These are phyloP conservation scores for Flaveria linearis DNA, from an alignment of 129 eudicot species.

Conservation along the genomic window DNA sequence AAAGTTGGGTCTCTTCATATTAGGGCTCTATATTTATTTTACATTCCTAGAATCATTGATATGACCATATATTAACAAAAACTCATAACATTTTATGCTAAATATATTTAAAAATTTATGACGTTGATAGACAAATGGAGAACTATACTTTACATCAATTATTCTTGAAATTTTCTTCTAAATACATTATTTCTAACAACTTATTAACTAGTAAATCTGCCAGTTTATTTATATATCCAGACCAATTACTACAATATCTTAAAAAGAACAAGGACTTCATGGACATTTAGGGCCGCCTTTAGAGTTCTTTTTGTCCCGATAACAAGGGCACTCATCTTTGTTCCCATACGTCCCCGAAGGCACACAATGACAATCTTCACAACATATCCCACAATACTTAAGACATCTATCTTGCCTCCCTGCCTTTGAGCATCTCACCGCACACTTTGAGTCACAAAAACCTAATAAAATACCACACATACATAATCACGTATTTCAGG, in stretches of 20 bases:
- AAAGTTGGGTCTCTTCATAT: no score
- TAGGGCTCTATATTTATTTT: no score
- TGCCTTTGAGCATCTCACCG: slow-evolving; percentile 48
- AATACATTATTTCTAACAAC: background rate
- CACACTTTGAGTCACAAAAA: slow-evolving; percentile 51
- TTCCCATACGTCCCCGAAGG: slow-evolving; percentile 48
- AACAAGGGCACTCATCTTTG: slow-evolving; percentile 51
- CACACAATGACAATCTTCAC: slow-evolving; percentile 43
- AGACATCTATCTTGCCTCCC: slow-evolving; percentile 44
- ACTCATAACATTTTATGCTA: no score
- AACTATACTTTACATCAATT: background rate
- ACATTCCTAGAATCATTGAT: no score
- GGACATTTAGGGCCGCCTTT: slow-evolving; percentile 45
- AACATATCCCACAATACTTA: slow-evolving; percentile 51
- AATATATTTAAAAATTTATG: no score
- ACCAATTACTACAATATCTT: no score
- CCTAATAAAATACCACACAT: slow-evolving; percentile 26
- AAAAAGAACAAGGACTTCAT: slow-evolving; percentile 3
- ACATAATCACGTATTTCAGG: background rate
- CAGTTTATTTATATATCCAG: background rate
- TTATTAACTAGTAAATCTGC: background rate
- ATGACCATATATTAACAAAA: no score
- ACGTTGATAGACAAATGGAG: background rate
- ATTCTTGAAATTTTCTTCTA: background rate
- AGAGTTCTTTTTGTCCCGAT: slow-evolving; percentile 47